Evolutionary conservation across 228 moss, liverwort and hornwort genomes (phyloP), one percentile per base, ranked within the genome.

Genomic region (Sphagnum magellanicum): DNA sequence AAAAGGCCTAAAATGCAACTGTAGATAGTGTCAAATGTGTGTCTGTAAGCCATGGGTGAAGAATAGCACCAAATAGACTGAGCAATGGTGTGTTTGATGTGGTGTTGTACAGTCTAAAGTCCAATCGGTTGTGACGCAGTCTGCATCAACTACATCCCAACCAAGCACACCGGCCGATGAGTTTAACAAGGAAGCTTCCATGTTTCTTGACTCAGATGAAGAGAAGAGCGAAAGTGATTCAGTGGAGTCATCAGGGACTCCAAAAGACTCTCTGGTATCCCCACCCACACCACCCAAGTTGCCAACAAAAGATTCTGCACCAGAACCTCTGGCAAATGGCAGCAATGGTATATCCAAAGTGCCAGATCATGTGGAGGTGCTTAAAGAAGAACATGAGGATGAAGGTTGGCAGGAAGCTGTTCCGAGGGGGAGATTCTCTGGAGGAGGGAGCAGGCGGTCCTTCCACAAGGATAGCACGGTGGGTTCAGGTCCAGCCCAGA

Each of bases 371-470:
- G 32, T 32, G 32, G 32, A 32, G 32, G 32, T 32, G 32, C 32
- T 32, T 32, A 32, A 32, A 32, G 32, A 32, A 32, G 32, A 32
- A 51, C 81, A 79, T 9, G 84, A 82, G 48, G 88, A 88, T 52
- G 88, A 82, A 70, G 88, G 88, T 48, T 88, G 88, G 88, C 84
- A 88, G 68, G 88, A 88, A 72, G 88, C 88, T 4, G 72, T 79
- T 53, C 72, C 84, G 4, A 73, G 82, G 55, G 76, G 71, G 11
- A 73, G 84, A 68, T 88, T 75, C 48, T 81, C 65, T 49, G 79
- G 73, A 51, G 75, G 78, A 5, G 74, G 74, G 65, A 88, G 75
- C 68, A 75, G 82, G 72, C 77, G 79, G 75, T 72, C 76, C 8
- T 7, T 7, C 13, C 74, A 73, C 64, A 80, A 77, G 15, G 68